A percentile compares a stretch with the other conserved stretches of the same genome.
Evolutionary conservation across 805 yeast genomes (phyloP).

Genomic region (Sugiyamaella lignohabitans): DNA sequence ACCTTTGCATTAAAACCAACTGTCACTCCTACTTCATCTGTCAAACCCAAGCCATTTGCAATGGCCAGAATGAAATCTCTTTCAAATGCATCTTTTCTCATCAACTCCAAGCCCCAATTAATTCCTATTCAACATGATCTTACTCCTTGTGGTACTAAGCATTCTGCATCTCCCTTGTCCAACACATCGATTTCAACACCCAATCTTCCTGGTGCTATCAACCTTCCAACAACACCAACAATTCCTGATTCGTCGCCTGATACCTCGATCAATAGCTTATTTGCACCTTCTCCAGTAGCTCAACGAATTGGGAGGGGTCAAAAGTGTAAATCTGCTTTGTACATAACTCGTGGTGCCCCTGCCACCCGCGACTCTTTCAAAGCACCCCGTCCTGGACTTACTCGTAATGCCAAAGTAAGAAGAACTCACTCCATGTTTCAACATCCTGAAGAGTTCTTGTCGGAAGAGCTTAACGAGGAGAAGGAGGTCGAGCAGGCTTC

Average conservation of each 20-base stretch:
- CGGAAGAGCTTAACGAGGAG: conserved; percentile 32
- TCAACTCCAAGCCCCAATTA: conserved; percentile 11
- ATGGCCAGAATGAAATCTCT: conserved; percentile 14
- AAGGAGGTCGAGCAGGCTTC: conserved; percentile 23
- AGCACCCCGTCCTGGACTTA: conserved; percentile 6
- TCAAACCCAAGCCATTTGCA: conserved; percentile 7
- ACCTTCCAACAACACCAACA: not conserved
- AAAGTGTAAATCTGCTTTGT: conserved; percentile 11
- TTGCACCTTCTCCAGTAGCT: conserved; percentile 17
- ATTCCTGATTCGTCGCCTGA: not conserved
- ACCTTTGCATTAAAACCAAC: not conserved
- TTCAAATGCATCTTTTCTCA: conserved; percentile 17
- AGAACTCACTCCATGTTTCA: conserved; percentile 68
- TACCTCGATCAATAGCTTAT: conserved; percentile 1
- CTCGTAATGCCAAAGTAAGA: conserved; percentile 37
- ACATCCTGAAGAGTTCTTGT: conserved; percentile 42
- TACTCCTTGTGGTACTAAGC: too few relatives aligned
- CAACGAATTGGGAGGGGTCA: not conserved
- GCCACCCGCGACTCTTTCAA: conserved; percentile 6
- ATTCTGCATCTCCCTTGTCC: not conserved
- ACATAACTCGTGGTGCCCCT: conserved; percentile 7
- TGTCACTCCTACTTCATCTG: conserved; percentile 2
- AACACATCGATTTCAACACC: conserved; percentile 3
- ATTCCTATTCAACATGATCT: conserved; percentile 5
- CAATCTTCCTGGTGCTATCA: not conserved